Evolutionary conservation across 2,329 filamentous ascomycete species (phyloP).

Genomic region (Rugonectria rugulosa): DNA sequence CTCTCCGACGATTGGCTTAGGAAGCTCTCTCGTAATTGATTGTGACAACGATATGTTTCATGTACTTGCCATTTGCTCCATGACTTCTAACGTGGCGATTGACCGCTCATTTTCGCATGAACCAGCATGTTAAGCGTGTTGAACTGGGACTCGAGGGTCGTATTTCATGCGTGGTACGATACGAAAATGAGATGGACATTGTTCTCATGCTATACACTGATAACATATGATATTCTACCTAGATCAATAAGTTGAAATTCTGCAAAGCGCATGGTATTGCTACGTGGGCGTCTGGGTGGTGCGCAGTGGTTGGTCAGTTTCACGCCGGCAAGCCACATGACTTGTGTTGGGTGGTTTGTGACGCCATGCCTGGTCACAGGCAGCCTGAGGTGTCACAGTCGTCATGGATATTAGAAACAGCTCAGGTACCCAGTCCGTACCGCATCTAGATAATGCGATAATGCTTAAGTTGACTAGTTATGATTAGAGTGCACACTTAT

Average conservation of each 20-base stretch:
- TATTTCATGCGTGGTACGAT: neutral
- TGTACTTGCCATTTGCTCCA: constrained; percentile 1
- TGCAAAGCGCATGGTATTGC: neutral
- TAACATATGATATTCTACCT: neutral
- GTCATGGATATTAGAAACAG: constrained; percentile 20
- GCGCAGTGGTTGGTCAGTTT: constrained; percentile 14
- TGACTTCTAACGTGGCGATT: neutral
- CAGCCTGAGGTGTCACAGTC: constrained; percentile 23
- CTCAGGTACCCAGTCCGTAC: constrained; percentile 25
- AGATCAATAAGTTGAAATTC: neutral
- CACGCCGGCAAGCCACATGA: constrained; percentile 33
- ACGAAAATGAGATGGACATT: constrained; percentile 11
- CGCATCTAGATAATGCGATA: too few relatives aligned
- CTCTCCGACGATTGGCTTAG: neutral
- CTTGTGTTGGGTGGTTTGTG: constrained; percentile 38
- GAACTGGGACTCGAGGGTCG: neutral
- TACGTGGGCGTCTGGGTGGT: constrained; percentile 3
- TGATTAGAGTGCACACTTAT: constrained; percentile 18
- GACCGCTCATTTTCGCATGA: neutral
- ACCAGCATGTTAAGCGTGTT: neutral
- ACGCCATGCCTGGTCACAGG: constrained; percentile 39
- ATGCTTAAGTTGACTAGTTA: too few relatives aligned
- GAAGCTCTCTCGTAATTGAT: neutral
- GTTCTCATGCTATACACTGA: constrained; percentile 11
- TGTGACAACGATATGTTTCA: neutral